Evolutionary conservation across 116 monocot species (phyloP).

Genomic region (Iris pallida): DNA sequence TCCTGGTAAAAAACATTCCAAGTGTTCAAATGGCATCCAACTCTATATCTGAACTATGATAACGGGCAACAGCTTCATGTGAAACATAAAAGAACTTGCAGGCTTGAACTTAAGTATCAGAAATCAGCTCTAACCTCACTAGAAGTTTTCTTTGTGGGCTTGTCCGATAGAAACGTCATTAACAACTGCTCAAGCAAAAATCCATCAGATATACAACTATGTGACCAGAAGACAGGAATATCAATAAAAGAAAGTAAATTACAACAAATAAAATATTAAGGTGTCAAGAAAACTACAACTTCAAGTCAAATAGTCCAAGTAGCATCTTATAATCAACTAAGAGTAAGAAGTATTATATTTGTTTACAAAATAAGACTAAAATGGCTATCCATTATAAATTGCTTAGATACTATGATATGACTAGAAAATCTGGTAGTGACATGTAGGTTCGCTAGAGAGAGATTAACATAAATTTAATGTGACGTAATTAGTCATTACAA

Average conservation of each 20-base stretch:
- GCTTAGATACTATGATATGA: too few relatives aligned
- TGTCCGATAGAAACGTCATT: slow-evolving; percentile 19
- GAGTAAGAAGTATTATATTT: neutral
- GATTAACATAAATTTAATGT: too few relatives aligned
- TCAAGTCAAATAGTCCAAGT: neutral
- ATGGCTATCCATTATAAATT: too few relatives aligned
- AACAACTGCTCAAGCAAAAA: slow-evolving; percentile 33
- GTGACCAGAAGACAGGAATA: neutral
- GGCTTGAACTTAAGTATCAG: neutral
- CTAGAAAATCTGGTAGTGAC: too few relatives aligned
- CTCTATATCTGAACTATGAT: neutral
- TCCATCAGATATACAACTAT: neutral
- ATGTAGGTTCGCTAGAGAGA: too few relatives aligned
- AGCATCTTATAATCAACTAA: neutral
- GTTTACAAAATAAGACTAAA: too few relatives aligned
- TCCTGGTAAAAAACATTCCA: slow-evolving; percentile 22
- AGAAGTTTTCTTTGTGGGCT: slow-evolving; percentile 15
- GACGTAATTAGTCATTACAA: too few relatives aligned
- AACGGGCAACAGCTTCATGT: neutral
- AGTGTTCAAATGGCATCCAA: neutral
- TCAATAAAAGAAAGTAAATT: neutral
- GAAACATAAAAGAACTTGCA: neutral
- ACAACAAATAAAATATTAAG: neutral
- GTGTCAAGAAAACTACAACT: neutral
- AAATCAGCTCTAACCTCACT: slow-evolving; percentile 26